A percentile compares a stretch with the other conserved stretches of the same genome.
phyloP scores from a whole-genome alignment of 441 rosid species.

The Jatropha multifida region DNA sequence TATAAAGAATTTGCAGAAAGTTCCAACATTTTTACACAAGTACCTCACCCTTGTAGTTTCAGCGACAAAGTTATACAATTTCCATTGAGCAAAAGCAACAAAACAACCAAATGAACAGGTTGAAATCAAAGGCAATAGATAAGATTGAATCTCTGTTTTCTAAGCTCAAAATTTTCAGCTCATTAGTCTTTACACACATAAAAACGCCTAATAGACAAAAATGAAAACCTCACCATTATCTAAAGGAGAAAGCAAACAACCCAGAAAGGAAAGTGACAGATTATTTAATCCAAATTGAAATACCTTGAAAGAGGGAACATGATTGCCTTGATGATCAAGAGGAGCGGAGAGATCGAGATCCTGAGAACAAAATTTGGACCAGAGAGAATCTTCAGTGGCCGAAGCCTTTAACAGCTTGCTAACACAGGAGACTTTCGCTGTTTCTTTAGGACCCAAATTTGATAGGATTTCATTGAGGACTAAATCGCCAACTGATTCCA shows the following conservation, averaged over 20 bases:
- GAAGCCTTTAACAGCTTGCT: conserved; percentile 45
- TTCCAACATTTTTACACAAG: neutral
- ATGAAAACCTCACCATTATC: neutral
- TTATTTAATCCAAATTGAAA: neutral
- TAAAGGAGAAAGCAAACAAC: neutral
- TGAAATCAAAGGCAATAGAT: neutral
- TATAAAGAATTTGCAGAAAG: neutral
- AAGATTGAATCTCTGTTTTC: neutral
- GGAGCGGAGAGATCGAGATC: conserved; percentile 73
- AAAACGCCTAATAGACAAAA: too few relatives aligned
- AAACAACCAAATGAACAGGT: neutral
- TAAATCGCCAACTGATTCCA: conserved; percentile 64
- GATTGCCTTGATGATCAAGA: conserved; percentile 55
- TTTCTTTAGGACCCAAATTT: conserved; percentile 50
- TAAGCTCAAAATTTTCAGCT: neutral
- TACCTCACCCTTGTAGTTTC: neutral
- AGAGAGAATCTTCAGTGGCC: conserved; percentile 69
- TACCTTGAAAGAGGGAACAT: conserved; percentile 75
- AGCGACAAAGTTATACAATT: neutral
- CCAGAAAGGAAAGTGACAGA: neutral
- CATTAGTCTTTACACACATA: neutral
- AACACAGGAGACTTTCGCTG: conserved; percentile 54
- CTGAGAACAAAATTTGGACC: conserved; percentile 56
- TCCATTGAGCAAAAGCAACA: neutral
- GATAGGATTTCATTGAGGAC: conserved; percentile 52